Percentiles rank a stretch among this genome's conserved stretches.
Conservation (phyloP, 345 rosid species). For the Gossypium herbaceum region DNA sequence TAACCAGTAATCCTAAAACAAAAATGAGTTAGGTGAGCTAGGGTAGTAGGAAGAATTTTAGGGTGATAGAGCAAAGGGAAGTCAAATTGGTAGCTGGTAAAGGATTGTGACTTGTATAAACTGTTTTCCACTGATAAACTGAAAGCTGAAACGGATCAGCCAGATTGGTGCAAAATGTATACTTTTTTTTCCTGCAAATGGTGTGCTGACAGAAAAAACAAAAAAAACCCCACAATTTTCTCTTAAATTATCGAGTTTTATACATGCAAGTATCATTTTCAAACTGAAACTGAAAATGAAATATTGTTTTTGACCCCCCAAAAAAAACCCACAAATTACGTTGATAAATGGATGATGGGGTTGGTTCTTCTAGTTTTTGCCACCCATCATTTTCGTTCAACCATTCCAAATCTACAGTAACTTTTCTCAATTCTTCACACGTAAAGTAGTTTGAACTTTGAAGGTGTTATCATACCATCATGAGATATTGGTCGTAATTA, state of each 20-base stretch:
- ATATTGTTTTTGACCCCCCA: not conserved
- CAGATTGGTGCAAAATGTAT: not conserved
- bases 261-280: not conserved
- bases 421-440: not conserved
- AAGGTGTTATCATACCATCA: not conserved
- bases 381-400: not conserved
- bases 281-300: slow-evolving; percentile 6
- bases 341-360: not conserved
- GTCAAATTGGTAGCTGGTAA: slow-evolving; percentile 19
- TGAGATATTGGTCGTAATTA: not conserved
- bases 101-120: slow-evolving; percentile 17
- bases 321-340: not conserved
- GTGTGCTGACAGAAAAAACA: not conserved
- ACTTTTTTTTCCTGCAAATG: slow-evolving; percentile 9
- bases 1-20: not conserved
- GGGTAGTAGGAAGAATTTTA: not conserved
- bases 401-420: not conserved
- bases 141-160: slow-evolving; percentile 1
- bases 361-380: not conserved
- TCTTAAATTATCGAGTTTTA: not conserved
- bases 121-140: not conserved
- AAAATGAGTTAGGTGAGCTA: slow-evolving; percentile 17
- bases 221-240: not conserved
- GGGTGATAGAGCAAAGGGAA: not conserved
- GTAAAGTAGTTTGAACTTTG: not conserved